Evolutionary conservation across 208 protist species (phyloP).

Genomic region (Phytomonas francai): DNA sequence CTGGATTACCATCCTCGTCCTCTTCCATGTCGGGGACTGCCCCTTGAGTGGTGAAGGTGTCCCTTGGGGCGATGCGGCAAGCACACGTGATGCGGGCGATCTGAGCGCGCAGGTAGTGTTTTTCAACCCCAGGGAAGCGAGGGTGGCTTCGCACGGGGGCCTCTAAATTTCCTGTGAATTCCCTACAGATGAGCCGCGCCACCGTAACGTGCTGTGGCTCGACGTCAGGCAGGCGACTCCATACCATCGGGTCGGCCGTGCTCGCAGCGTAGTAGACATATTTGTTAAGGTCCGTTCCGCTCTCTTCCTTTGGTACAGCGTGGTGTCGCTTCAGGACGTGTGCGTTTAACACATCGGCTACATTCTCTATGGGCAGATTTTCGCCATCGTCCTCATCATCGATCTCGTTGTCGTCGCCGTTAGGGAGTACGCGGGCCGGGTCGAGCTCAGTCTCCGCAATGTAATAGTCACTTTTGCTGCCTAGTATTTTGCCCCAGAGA

Average conservation of each 20-base stretch:
- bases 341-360: constrained; percentile 61
- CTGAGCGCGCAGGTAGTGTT: constrained; percentile 92
- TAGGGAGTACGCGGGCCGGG: constrained; percentile 11
- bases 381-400: constrained; percentile 55
- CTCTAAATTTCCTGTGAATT: constrained; percentile 90
- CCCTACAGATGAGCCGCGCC: constrained; percentile 73
- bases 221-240: constrained; percentile 87
- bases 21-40: constrained; percentile 66
- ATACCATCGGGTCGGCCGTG: constrained; percentile 63
- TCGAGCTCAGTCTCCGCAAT: constrained; percentile 73
- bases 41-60: constrained; percentile 75
- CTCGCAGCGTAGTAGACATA: constrained; percentile 84
- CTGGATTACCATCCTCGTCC: constrained; percentile 21
- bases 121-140: constrained; percentile 88
- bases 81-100: constrained; percentile 91
- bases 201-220: constrained; percentile 84
- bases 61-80: constrained; percentile 79
- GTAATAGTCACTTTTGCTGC: constrained; percentile 79
- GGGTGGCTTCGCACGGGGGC: constrained; percentile 81
- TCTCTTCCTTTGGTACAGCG: constrained; percentile 39
- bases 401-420: constrained; percentile 37
- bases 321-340: constrained; percentile 25
- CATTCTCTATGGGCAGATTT: constrained; percentile 53
- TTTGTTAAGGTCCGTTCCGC: constrained; percentile 82
- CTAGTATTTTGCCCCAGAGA: constrained; percentile 87